Evolutionary conservation across 129 eudicot genomes (phyloP), one percentile per base, ranked within the genome.

Genomic region (Arctium minus): DNA sequence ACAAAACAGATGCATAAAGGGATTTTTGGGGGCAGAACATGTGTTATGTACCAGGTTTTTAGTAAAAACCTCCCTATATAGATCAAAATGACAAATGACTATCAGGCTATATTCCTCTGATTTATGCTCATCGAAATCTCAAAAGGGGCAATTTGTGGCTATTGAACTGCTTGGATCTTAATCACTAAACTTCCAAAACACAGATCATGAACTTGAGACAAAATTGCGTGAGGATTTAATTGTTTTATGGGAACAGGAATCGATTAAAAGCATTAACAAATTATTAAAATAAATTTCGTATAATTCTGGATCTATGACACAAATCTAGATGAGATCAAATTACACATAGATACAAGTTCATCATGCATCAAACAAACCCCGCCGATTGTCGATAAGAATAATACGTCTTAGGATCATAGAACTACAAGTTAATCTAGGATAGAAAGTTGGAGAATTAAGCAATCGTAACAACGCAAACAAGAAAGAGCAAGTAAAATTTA

Each of bases 231-330:
- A 3, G 64, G 64, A 53, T 53, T 32, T 50, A 71, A 44, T 6
- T 3, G 8, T 3, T 62, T 7, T 35, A 77, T 1, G 36, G 35
- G 5, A 60, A 9, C 64, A 30, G 31, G 30, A 31, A 76, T 53
- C 71, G 72, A 77, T 56, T 56, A 4, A n/a, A 33, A 56, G 70
- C 39, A 67, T 17, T 40, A 8, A 39, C 68, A 60, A n/a, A 60
- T n/a, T 60, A 5, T 56, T 1, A 8, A 38, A 33, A 39, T 8
- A 39, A 72, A 53, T 3, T 7, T 62, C 48, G 42, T 7, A 39
- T 15, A 32, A 65, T 82, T 74, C 13, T 7, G 60, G 85, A 82
- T 82, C 85, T 75, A 75, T 18, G 75, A 39, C 56, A 72, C 73
- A 81, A 73, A 72, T 72, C 11, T 10, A 7, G 8, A 71, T 32